These are phyloP conservation scores for Salvia rosmarinus DNA, from an alignment of 257 asterid genomes.

Conservation along the genomic window DNA sequence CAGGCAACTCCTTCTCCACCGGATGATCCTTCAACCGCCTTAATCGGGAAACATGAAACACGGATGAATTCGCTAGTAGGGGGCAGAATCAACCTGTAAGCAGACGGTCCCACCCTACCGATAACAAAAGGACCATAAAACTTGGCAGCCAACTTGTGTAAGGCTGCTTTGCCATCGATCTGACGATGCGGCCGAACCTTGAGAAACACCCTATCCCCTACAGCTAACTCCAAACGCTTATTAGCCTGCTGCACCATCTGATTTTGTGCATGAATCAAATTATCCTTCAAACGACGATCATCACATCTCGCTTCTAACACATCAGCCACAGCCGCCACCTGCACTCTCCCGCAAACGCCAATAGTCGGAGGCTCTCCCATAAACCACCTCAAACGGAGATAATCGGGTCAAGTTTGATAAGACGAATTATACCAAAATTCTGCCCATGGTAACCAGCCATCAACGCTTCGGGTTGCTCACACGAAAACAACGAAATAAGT, in stretches of 20 bases:
- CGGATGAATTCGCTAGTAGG: not conserved
- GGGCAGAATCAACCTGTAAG: not conserved
- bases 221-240: not conserved
- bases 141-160: not conserved
- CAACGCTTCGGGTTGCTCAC: not conserved
- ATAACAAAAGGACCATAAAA: not conserved
- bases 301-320: not conserved
- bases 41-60: not conserved
- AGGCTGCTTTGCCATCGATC: too few relatives aligned
- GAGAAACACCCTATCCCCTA: not conserved
- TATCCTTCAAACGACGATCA: not conserved
- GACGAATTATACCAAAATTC: not conserved
- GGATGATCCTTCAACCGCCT: not conserved
- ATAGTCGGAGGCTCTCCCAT: not conserved
- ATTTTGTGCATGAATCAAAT: not conserved
- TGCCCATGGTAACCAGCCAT: not conserved
- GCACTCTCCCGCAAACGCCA: not conserved
- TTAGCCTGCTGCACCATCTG: not conserved
- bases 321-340: not conserved
- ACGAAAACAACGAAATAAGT: not conserved
- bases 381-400: not conserved
- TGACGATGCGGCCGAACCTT: not conserved
- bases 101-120: not conserved
- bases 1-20: not conserved
- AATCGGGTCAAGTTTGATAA: not conserved